Percentiles rank a stretch among this genome's conserved stretches.
Evolutionary conservation across 768 basidiomycete species (phyloP).

Genomic region (Mycena polygramma): DNA sequence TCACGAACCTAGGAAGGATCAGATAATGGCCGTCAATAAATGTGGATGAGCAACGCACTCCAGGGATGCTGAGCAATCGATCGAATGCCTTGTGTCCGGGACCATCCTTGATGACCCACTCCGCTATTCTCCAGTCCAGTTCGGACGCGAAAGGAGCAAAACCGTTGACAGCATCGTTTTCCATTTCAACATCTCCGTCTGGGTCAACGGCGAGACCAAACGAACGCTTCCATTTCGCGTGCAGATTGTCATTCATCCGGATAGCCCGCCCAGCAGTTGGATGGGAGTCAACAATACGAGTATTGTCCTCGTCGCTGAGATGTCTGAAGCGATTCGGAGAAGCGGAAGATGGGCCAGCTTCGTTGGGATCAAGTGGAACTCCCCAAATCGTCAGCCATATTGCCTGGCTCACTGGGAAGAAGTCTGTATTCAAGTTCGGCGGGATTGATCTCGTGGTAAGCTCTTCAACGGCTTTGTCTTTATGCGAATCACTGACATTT

Average conservation of each 20-base stretch:
- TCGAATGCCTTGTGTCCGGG: constrained; percentile 45
- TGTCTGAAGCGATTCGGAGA: neutral
- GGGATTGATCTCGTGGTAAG: constrained; percentile 10
- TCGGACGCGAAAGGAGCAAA: constrained; percentile 42
- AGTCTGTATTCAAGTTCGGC: constrained; percentile 9
- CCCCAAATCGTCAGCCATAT: neutral
- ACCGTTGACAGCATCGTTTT: neutral
- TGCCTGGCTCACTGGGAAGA: constrained; percentile 4
- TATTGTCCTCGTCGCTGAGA: constrained; percentile 18
- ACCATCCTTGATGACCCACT: constrained; percentile 45
- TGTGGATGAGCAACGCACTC: constrained; percentile 36
- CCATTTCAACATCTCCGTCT: constrained; percentile 30
- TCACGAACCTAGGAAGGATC: constrained; percentile 36
- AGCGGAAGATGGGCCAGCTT: constrained; percentile 7
- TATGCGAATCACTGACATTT: no score
- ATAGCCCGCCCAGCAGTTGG: constrained; percentile 26
- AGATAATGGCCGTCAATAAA: neutral
- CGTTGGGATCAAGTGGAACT: neutral
- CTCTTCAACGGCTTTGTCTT: neutral
- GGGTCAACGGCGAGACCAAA: constrained; percentile 6
- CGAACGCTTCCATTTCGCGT: constrained; percentile 21
- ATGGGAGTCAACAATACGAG: constrained; percentile 18
- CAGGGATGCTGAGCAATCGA: constrained; percentile 43
- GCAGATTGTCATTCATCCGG: constrained; percentile 29
- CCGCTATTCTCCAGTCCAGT: constrained; percentile 45